Evolutionary conservation across 306 rosid species (phyloP).

Genomic region (Rosa persica): DNA sequence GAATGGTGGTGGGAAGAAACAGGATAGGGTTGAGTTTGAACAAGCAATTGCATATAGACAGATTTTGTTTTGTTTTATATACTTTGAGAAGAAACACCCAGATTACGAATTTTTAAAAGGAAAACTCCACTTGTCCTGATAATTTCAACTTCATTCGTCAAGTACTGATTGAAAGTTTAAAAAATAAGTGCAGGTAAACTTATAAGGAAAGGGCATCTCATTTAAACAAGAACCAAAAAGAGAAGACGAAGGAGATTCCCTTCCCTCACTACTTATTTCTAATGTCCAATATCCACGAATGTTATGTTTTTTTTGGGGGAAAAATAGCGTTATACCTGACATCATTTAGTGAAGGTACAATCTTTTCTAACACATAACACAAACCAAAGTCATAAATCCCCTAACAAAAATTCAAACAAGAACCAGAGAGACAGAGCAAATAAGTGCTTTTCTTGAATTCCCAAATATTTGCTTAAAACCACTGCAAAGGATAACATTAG

Average conservation of each 20-base stretch:
- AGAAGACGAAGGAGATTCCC: not conserved
- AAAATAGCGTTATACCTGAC: not conserved
- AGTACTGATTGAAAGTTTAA: not conserved
- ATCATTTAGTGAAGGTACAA: not conserved
- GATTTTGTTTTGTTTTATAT: not conserved
- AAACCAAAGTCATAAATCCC: not conserved
- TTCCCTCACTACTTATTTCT: not conserved
- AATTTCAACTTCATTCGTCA: no score
- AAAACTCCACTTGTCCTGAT: not conserved
- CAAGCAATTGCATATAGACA: not conserved
- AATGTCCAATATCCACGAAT: not conserved
- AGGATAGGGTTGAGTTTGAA: not conserved
- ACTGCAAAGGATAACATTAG: not conserved
- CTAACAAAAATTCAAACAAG: not conserved
- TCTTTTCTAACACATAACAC: not conserved
- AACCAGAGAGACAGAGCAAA: not conserved
- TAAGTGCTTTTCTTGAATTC: not conserved
- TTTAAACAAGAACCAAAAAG: not conserved
- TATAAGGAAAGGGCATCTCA: not conserved
- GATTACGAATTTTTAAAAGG: not conserved
- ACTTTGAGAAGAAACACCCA: not conserved
- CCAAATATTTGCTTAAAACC: not conserved
- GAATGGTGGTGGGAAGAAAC: not conserved
- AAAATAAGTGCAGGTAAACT: not conserved
- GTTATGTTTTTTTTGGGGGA: not conserved